Base-by-base conservation (phyloP, 2,329 filamentous ascomycete genomes). In the Salinomyces thailandicus region DNA sequence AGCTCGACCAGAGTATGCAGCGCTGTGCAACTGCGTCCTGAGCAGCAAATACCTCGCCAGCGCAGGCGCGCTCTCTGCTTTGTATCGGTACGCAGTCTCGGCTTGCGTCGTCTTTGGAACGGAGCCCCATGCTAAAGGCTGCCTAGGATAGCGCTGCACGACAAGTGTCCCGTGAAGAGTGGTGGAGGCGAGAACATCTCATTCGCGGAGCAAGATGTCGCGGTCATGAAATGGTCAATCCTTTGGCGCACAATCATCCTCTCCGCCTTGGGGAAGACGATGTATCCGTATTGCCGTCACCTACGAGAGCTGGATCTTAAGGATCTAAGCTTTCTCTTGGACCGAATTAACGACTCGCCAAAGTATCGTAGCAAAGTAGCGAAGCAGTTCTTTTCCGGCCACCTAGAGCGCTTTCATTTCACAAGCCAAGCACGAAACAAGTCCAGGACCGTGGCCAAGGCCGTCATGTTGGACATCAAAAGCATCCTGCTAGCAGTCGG, bases 221-320 rank as follows among this genome's bases (percentile, higher is more conserved):
- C 62, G n/a, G 62, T 69, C 14, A 65, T 66, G 36, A 72, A 72
- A 57, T 79, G 75, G 71, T 72, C 75, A 2, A 66, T 72, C 5
- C 57, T 82, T 33, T 85, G 81, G 81, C 71, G 72, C 34, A 77
- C 77, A 2, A 73, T 85, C 45, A 72, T 81, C 39, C 62, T 76
- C 5, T 85, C 80, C 6, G 75, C 75, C 39, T 59, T 79, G 29
- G 72, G 69, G 16, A 60, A 64, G 44, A 82, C 80, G 0, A 61
- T 74, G 13, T 79, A 76, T 43, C 79, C 79, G 0, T 86, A 86
- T 53, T 81, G 74, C 49, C 66, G 73, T 24, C 83, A 81, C 57
- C 72, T 85, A 37, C 73, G 71, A 38, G 65, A 68, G 17, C 63
- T 85, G 24, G 73, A 79, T 45, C 66, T 85, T 7, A 65, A 73